Percentiles rank a stretch among this genome's conserved stretches.
Conservation (phyloP, 1,284 basidiomycete genomes). For the Sparassis latifolia region DNA sequence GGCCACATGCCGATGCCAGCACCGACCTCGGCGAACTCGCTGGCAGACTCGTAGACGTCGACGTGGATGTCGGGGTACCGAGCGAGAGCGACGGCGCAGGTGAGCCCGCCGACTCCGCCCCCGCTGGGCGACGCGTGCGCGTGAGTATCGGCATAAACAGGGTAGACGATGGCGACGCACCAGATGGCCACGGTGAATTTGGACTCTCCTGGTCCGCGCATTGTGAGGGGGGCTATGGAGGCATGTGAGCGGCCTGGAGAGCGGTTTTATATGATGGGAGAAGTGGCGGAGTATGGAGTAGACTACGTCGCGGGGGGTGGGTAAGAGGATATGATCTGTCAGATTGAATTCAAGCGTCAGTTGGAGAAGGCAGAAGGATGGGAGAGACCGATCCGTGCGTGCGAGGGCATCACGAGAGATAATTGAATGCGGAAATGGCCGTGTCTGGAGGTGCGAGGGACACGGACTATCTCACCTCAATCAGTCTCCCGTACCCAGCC, state of each 20-base stretch:
- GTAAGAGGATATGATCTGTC: background rate
- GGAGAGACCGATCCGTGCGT: background rate
- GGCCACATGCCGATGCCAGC: conserved; percentile 29
- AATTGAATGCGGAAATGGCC: background rate
- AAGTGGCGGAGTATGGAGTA: conserved; percentile 1
- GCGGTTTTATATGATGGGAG: background rate
- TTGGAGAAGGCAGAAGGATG: background rate
- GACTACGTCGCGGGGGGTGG: background rate
- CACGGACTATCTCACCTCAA: conserved; percentile 15
- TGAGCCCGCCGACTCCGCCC: conserved; percentile 34
- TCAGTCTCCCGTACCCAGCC: too few relatives aligned
- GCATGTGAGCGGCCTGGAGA: conserved; percentile 4
- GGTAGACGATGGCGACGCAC: conserved; percentile 12
- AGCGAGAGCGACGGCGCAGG: conserved; percentile 30
- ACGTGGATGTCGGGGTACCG: conserved; percentile 26
- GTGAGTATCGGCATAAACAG: background rate
- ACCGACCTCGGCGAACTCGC: conserved; percentile 27
- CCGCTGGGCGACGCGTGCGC: conserved; percentile 17
- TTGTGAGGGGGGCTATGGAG: background rate
- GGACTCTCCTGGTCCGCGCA: conserved; percentile 6
- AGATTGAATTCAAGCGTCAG: background rate
- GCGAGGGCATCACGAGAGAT: background rate
- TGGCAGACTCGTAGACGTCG: conserved; percentile 32
- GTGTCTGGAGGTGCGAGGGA: conserved; percentile 25
- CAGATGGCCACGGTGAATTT: conserved; percentile 26